Base-by-base conservation (phyloP, 345 rosid species). In the Hypericum perforatum region DNA sequence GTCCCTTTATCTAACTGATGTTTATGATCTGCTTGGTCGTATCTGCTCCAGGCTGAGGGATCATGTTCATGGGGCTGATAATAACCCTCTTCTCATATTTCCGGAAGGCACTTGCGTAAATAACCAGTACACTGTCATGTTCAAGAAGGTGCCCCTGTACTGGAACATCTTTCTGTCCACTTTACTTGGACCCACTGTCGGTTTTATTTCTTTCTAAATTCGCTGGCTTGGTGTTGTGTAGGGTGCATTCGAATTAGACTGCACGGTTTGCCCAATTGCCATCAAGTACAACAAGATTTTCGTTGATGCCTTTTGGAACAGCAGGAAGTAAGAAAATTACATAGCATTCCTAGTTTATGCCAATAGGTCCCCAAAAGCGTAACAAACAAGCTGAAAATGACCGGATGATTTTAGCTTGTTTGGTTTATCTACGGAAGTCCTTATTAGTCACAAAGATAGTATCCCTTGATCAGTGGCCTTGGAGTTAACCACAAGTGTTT, bases 271-370 rank as follows among this genome's bases (percentile, higher is more conserved):
- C 66, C 99, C 99, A 39, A 46, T 94, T 16, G 96, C 97, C 59
- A 86, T 94, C 73, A 94, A 89, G 75, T 86, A 94, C 82, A 94
- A 94, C 51, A 89, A 86, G 73, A 86, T 89, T 54, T 94, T 94
- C 56, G 99, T 89, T 49, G 99, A 94, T 64, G 99, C 99, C 39
- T 94, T 94, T 73, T 94, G 99, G 99, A 94, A 94, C 61, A 94
- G 95, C 81, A 67, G 89, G 66, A 94, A 89, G 99, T 94, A 79
- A 66, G 91, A 42, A 54, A 13, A 29, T 6, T 41, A 41, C 37
- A 11, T 38, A 7, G n/a, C 6, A 43, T 60, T 29, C 14, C 14
- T 11, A 38, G 57, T 13, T 36, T 41, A 55, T 14, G 40, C 32
- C 45, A 41, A 7, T 49, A 11, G 13, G 43, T 37, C 11, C 38